Conservation (phyloP, 2,329 filamentous ascomycete species). For the Pseudogymnoascus sp. region DNA sequence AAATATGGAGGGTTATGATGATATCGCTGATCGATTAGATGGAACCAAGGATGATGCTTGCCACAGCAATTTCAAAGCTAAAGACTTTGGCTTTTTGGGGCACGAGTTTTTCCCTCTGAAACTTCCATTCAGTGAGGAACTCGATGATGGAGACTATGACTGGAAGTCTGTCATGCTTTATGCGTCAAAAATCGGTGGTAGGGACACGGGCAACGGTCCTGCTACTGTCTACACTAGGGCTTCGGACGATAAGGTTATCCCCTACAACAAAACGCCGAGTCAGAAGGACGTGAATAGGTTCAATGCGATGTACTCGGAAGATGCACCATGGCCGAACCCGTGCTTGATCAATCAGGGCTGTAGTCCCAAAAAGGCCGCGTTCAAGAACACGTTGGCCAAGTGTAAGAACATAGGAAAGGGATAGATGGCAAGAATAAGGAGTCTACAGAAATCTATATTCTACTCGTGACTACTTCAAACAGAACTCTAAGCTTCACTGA, state of each 20-base stretch:
- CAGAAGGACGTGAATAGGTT: conserved; percentile 6
- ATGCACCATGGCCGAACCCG: conserved; percentile 4
- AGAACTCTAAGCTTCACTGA: background rate
- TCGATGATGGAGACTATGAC: conserved; percentile 1
- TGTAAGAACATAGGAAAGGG: conserved; percentile 4
- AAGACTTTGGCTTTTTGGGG: background rate
- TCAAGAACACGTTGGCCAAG: background rate
- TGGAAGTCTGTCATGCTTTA: conserved; percentile 11
- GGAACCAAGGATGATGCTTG: background rate
- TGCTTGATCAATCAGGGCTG: conserved; percentile 11
- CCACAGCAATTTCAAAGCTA: background rate
- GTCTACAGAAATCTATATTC: background rate
- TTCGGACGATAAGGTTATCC: background rate
- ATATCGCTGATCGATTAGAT: background rate
- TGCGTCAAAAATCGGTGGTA: background rate
- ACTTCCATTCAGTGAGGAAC: background rate
- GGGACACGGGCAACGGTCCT: background rate
- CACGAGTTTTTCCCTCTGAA: background rate
- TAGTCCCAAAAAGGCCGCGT: background rate
- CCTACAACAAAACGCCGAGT: conserved; percentile 1
- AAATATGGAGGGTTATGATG: background rate
- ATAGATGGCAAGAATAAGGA: background rate
- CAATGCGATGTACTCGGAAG: conserved; percentile 3
- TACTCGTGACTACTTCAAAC: background rate
- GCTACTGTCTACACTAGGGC: background rate